Evolutionary conservation across 441 rosid species (phyloP), one percentile per base, ranked within the genome.

Genomic region (Cnidoscolus chayamansa): DNA sequence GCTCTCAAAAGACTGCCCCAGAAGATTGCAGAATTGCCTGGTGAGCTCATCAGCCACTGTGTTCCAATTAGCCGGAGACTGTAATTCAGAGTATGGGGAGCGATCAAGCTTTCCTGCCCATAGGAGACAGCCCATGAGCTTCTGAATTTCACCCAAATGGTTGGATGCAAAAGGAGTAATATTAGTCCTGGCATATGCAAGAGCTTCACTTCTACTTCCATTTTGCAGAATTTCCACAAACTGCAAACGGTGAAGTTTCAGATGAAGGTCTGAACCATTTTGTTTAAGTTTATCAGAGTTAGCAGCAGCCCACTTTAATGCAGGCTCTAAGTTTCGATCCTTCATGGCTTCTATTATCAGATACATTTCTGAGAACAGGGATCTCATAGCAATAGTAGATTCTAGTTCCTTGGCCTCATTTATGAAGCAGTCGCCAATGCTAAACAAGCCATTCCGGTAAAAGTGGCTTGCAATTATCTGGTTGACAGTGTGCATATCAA

Each of bases 1-100:
- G 70, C 88, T 85, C 68, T 77, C 79, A 13, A 49, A 80, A 35
- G 88, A 78, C 67, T 81, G 85, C 65, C 88, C 86, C 47, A 83
- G 15, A 31, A 81, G 75, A 74, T 78, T 72, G 64, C 85, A 85
- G 77, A 74, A 85, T 68, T 85, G 86, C 67, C 78, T 68, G 2
- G 86, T 64, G 32, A 85, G 73, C 71, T 85, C 86, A 62, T 76
- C 80, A 2, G 82, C 75, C 47, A 83, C 81, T 13, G 45, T 47
- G 45, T 72, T 77, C 88, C 88, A 83, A 56, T 81, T 80, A 51
- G 79, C 7, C 4, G 81, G 76, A 8, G 81, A 76, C 31, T 81
- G 66, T 49, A 83, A 68, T n/a, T 78, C 82, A 17, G 81, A 15
- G 43, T 85, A 85, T 0, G 86, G 85, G 69, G 86, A 85, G 10